These are phyloP conservation scores for Aspergillus quadrilineatus DNA, from an alignment of 2,329 filamentous ascomycete species.

Conservation along the genomic window DNA sequence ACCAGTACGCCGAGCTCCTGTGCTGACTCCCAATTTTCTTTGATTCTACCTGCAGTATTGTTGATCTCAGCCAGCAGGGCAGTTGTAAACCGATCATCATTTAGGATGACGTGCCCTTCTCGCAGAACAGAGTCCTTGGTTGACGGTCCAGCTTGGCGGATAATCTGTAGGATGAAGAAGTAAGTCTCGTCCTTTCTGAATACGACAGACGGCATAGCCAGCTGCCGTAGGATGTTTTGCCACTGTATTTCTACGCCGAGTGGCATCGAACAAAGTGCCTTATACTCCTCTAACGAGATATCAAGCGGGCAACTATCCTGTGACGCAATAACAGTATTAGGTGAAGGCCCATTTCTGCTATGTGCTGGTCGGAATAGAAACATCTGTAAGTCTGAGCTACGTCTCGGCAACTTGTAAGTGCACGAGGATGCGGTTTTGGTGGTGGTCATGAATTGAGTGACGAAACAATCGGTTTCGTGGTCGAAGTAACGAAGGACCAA, in stretches of 20 bases:
- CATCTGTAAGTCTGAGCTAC: constrained; percentile 36
- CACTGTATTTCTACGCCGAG: constrained; percentile 54
- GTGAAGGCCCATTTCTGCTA: constrained; percentile 21
- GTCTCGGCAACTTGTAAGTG: constrained; percentile 34
- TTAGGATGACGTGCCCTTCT: constrained; percentile 26
- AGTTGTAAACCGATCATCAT: constrained; percentile 23
- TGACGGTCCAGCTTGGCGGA: constrained; percentile 49
- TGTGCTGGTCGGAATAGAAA: constrained; percentile 39
- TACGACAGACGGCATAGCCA: constrained; percentile 50
- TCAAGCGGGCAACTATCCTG: constrained; percentile 50
- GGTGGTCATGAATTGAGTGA: constrained; percentile 17
- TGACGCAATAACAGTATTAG: constrained; percentile 55
- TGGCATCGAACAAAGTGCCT: constrained; percentile 51
- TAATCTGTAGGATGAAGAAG: constrained; percentile 51
- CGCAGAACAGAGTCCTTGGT: constrained; percentile 10
- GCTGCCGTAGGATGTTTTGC: constrained; percentile 55
- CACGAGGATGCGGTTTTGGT: constrained; percentile 31
- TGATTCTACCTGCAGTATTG: constrained; percentile 34
- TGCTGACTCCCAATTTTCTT: constrained; percentile 55
- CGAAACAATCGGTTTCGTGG: constrained; percentile 18
- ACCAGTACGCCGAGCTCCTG: constrained; percentile 43
- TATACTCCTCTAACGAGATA: constrained; percentile 56
- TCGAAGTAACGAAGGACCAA: constrained; percentile 38
- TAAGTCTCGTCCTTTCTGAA: constrained; percentile 52
- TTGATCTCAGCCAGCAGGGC: constrained; percentile 36